A percentile compares a stretch with the other conserved stretches of the same genome.
Evolutionary conservation across 768 basidiomycete species (phyloP).

Genomic region (Clitopilus passeckerianus): DNA sequence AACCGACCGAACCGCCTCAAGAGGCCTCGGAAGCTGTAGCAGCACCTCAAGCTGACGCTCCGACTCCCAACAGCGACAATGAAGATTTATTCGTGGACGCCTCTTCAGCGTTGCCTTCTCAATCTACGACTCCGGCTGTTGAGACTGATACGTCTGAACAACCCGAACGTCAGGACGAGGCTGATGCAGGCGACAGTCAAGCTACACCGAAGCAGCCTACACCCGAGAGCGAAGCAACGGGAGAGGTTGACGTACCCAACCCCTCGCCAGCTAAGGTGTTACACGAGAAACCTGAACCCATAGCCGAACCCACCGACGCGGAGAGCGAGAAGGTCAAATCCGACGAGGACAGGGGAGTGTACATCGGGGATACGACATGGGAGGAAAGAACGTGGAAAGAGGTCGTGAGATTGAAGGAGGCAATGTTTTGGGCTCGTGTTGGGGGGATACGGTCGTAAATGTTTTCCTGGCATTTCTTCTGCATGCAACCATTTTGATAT

Average conservation of each 20-base stretch:
- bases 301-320: not conserved
- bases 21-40: not conserved
- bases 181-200: not conserved
- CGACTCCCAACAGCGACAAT: slow-evolving; percentile 3
- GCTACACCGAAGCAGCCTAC: not conserved
- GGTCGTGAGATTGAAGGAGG: slow-evolving; percentile 64
- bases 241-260: not conserved
- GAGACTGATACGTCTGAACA: not conserved
- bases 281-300: not conserved
- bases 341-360: slow-evolving; percentile 32
- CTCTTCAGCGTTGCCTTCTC: slow-evolving; percentile 1
- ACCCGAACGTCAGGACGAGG: not conserved
- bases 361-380: slow-evolving; percentile 70
- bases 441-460: slow-evolving; percentile 36
- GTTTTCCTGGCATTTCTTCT: not conserved
- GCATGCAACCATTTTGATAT: not conserved
- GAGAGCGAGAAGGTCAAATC: slow-evolving; percentile 8
- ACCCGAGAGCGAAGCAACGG: not conserved
- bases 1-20: not conserved
- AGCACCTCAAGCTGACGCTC: not conserved
- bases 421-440: slow-evolving; percentile 84
- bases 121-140: not conserved
- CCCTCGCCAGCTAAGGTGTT: not conserved
- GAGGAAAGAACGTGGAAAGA: slow-evolving; percentile 86
- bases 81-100: slow-evolving; percentile 14